These are phyloP conservation scores for Spathaspora passalidarum DNA, from an alignment of 805 yeast genomes.

Conservation along the genomic window DNA sequence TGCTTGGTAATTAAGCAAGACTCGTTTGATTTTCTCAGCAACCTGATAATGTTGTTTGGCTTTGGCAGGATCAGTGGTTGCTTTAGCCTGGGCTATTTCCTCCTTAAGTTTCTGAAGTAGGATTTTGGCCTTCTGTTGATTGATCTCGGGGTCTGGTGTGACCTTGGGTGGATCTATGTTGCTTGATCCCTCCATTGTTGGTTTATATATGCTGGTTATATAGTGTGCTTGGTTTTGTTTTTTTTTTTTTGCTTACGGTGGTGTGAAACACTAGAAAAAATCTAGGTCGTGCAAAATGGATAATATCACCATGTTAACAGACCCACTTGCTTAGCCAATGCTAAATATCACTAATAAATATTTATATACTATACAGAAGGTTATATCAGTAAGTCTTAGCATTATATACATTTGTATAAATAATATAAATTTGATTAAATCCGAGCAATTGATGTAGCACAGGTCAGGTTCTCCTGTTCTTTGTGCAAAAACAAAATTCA, in stretches of 20 bases:
- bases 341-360: too few species aligned
- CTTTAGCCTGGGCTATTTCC: conserved; percentile 61
- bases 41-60: conserved; percentile 62
- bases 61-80: conserved; percentile 51
- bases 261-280: too few species aligned
- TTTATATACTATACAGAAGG: too few species aligned
- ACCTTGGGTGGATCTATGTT: not conserved
- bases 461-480: too few species aligned
- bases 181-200: not conserved
- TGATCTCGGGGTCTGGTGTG: conserved; percentile 20
- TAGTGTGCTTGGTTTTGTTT: not conserved
- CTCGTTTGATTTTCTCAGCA: conserved; percentile 62
- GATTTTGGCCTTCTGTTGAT: conserved; percentile 54
- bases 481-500: too few species aligned
- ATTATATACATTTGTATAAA: too few species aligned
- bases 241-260: not conserved
- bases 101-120: conserved; percentile 56
- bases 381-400: too few species aligned
- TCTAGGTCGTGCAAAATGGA: not conserved
- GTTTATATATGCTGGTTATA: not conserved
- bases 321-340: too few species aligned
- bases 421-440: too few species aligned
- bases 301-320: not conserved
- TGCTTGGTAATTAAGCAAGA: conserved; percentile 51
- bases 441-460: too few species aligned